Evolutionary conservation across 1,284 basidiomycete species (phyloP).

Genomic region (Fistulina hepatica): DNA sequence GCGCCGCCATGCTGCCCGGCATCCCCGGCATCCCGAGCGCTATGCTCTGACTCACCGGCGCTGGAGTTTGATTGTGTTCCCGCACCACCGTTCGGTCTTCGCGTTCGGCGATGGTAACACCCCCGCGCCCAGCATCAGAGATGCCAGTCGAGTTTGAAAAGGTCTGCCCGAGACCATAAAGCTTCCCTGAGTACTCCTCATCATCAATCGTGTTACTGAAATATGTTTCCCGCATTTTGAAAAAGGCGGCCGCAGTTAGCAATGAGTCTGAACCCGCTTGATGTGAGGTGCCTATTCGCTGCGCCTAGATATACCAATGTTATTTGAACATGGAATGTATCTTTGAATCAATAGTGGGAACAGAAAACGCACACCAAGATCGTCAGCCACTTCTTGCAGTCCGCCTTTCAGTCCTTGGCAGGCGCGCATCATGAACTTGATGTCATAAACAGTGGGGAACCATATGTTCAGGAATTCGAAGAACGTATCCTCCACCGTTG

Average conservation of each 20-base stretch:
- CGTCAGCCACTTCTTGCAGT: slow-evolving; percentile 92
- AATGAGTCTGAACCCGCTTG: slow-evolving; percentile 96
- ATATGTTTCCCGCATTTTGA: slow-evolving; percentile 89
- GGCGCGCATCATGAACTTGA: slow-evolving; percentile 92
- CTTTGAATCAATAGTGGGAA: slow-evolving; percentile 9
- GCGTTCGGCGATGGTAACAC: slow-evolving; percentile 66
- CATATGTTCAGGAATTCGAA: slow-evolving; percentile 83
- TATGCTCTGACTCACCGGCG: slow-evolving; percentile 27
- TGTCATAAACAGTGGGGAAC: slow-evolving; percentile 97
- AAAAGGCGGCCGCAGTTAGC: slow-evolving; percentile 88
- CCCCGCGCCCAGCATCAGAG: slow-evolving; percentile 51
- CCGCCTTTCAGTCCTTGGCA: slow-evolving; percentile 88
- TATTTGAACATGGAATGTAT: slow-evolving; percentile 38
- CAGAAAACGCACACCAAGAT: slow-evolving; percentile 54
- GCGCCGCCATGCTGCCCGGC: slow-evolving; percentile 34
- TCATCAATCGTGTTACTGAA: slow-evolving; percentile 85
- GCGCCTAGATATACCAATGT: no score
- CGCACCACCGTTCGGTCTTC: slow-evolving; percentile 52
- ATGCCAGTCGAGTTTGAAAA: slow-evolving; percentile 56
- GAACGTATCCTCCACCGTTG: slow-evolving; percentile 83
- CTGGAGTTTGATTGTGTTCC: slow-evolving; percentile 51
- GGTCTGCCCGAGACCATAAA: slow-evolving; percentile 70
- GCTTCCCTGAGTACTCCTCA: slow-evolving; percentile 61
- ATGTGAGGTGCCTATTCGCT: slow-evolving; percentile 88
- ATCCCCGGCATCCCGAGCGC: slow-evolving; percentile 38